Evolutionary conservation across 1,284 basidiomycete species (phyloP), one percentile per base, ranked within the genome.

Genomic region (Tylopilus sp.): DNA sequence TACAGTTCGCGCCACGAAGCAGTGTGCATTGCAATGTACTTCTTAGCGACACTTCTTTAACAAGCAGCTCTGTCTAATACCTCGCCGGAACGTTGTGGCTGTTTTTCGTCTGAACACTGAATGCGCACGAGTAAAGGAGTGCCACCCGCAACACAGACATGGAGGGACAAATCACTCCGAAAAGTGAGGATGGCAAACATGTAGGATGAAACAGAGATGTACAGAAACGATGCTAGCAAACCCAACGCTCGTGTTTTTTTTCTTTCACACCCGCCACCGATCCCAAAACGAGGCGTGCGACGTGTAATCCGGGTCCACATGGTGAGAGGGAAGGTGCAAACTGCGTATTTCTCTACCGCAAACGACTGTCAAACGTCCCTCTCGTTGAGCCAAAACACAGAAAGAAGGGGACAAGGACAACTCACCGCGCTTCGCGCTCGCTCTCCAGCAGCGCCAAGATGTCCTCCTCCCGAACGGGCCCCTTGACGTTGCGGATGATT

Each of bases 401-500:
- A 7, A 33, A 2, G 10, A 9, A 34, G 16, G 10, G 5, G 3
- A 4, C 7, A 18, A 10, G 19, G 12, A 3, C 7, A 19, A 37
- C 46, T 65, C 66, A 97, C 95, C 97, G 93, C 69, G 97, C 97
- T 80, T 99, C 97, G 78, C 97, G 93, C 78, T 99, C 97, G 72
- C 89, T 92, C 81, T 99, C 97, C 71, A 99, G 82, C 63, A 99
- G 79, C 64, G 95, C 94, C 60, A 99, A 82, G 69, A 99, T 98
- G 74, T 99, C 97, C 73, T 95, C 84, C 74, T 93, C 89, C 62
- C 92, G 81, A 59, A 98, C 95, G 58, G 96, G 95, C 23, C 97
- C 97, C 79, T 99, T 99, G 66, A 99, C 97, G 79, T 99, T 99
- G 62, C 96, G 92, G 76, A 99, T 97, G 75, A 99, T 97, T 59